phyloP scores from a whole-genome alignment of 371 early-diverging fungal genomes.

The Mucor mucedo region DNA sequence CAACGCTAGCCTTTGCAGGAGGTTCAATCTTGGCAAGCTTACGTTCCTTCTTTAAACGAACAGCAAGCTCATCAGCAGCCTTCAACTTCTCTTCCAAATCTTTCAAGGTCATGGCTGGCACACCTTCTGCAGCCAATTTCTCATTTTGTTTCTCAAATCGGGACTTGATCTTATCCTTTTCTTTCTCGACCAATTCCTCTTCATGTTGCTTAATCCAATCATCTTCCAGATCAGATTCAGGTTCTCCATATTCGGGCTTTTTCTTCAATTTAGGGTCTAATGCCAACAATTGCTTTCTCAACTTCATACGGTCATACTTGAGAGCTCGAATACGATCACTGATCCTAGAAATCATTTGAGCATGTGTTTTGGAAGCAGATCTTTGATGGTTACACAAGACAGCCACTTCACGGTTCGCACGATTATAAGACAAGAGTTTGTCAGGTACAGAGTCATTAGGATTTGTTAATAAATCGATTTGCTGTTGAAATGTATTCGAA shows the following conservation, averaged over 20 bases:
- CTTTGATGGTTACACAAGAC: slow-evolving; percentile 98
- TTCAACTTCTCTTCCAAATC: slow-evolving; percentile 65
- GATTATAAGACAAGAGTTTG: slow-evolving; percentile 92
- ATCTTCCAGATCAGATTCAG: slow-evolving; percentile 82
- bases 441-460: slow-evolving; percentile 75
- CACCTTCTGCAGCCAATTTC: slow-evolving; percentile 63
- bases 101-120: slow-evolving; percentile 54
- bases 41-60: slow-evolving; percentile 54
- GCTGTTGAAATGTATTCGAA: slow-evolving; percentile 90
- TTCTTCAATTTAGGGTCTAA: slow-evolving; percentile 80
- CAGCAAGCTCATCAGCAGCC: slow-evolving; percentile 52
- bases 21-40: slow-evolving; percentile 49
- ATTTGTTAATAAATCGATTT: slow-evolving; percentile 76
- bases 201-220: slow-evolving; percentile 77
- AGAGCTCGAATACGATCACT: slow-evolving; percentile 81
- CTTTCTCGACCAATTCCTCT: slow-evolving; percentile 57
- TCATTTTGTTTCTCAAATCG: slow-evolving; percentile 79
- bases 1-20: slow-evolving; percentile 52
- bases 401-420: slow-evolving; percentile 96
- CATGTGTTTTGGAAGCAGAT: slow-evolving; percentile 82
- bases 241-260: slow-evolving; percentile 63
- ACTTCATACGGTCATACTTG: slow-evolving; percentile 82
- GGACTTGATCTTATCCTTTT: slow-evolving; percentile 61
- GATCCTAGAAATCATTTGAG: slow-evolving; percentile 78
- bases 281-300: slow-evolving; percentile 68